These are phyloP conservation scores for Otatea glauca DNA, from an alignment of 176 grass and related monocot genomes.

Conservation along the genomic window DNA sequence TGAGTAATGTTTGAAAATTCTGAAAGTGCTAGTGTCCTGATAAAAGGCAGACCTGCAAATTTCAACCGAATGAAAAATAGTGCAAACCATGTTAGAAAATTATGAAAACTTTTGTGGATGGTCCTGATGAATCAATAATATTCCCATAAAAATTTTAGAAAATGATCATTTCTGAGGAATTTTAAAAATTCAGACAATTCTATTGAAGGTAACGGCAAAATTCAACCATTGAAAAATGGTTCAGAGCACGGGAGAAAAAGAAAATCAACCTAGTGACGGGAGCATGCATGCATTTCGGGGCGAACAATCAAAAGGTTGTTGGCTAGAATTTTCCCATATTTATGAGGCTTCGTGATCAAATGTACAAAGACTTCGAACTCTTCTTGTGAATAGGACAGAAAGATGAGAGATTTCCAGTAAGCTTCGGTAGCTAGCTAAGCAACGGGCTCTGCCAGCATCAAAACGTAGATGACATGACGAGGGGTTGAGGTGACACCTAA, in stretches of 20 bases:
- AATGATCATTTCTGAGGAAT: no score
- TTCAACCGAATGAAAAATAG: no score
- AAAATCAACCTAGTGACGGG: constrained; percentile 36
- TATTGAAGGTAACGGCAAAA: no score
- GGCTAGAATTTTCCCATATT: background rate
- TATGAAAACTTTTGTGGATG: no score
- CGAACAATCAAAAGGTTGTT: background rate
- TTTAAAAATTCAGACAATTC: no score
- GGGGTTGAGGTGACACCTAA: constrained; percentile 29
- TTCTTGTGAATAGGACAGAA: constrained; percentile 3
- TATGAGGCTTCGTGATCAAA: constrained; percentile 36
- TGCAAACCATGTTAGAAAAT: no score
- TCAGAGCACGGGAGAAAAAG: background rate
- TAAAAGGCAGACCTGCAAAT: no score
- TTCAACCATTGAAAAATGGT: no score
- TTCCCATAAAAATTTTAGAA: no score
- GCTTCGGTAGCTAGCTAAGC: background rate
- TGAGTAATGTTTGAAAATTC: no score
- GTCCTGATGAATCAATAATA: no score
- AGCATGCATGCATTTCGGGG: constrained; percentile 6
- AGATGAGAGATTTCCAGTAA: background rate
- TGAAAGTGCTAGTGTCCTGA: no score
- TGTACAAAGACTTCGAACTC: background rate
- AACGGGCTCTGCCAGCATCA: background rate
- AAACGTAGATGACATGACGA: constrained; percentile 25